A percentile compares a stretch with the other conserved stretches of the same genome.
phyloP scores from a whole-genome alignment of 257 asterid genomes.

The Nicotiana sylvestris region DNA sequence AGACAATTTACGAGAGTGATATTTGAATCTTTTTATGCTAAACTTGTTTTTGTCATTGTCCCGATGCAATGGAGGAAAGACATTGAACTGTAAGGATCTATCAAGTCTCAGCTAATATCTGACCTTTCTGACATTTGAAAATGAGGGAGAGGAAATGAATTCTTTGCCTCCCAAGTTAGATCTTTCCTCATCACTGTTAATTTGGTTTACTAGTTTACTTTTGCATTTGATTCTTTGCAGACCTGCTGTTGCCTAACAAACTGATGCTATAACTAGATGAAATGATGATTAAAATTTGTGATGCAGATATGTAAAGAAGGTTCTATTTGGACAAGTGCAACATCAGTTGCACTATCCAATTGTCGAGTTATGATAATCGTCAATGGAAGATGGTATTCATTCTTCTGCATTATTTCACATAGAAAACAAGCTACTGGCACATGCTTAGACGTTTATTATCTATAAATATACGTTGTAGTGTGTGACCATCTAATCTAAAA shows the following conservation, averaged over 20 bases:
- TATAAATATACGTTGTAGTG: no score
- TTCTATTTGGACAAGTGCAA: not conserved
- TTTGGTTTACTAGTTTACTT: not conserved
- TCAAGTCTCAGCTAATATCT: not conserved
- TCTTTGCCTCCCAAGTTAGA: not conserved
- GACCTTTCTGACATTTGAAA: not conserved
- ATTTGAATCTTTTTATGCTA: not conserved
- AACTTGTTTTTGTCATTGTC: not conserved
- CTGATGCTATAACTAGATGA: not conserved
- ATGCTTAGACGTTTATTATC: not conserved
- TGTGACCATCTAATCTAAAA: no score
- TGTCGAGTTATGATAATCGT: not conserved
- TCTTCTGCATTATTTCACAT: not conserved
- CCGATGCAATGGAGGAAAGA: not conserved
- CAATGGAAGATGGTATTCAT: not conserved
- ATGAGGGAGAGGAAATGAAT: not conserved
- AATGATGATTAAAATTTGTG: constrained; percentile 1
- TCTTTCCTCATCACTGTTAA: not conserved
- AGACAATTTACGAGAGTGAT: not conserved
- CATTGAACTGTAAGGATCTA: not conserved
- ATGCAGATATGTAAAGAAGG: constrained; percentile 1
- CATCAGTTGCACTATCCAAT: not conserved
- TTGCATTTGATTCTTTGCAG: not conserved
- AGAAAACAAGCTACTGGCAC: not conserved
- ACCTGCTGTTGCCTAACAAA: not conserved